Conservation (phyloP, 2,329 filamentous ascomycete genomes). For the Penicillium janthinellum region DNA sequence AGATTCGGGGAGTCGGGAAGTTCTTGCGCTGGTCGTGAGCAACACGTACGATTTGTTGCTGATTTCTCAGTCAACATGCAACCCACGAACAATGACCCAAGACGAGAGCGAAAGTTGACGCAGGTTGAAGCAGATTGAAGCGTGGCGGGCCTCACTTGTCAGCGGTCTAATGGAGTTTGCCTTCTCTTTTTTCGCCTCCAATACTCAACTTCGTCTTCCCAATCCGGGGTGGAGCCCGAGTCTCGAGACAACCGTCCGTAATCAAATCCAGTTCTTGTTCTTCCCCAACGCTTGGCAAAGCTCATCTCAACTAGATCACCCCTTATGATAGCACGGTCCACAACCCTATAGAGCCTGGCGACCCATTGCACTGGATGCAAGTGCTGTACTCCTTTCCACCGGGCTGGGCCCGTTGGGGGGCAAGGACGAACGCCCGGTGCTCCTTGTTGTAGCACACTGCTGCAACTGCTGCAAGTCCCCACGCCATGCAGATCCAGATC, state of each 20-base stretch:
- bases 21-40: background rate
- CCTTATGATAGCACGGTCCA: background rate
- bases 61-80: background rate
- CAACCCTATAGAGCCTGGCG: too few relatives aligned
- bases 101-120: background rate
- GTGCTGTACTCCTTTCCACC: background rate
- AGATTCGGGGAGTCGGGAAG: background rate
- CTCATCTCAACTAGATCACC: background rate
- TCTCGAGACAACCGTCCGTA: background rate
- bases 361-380: background rate
- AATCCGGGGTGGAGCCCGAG: background rate
- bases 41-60: background rate
- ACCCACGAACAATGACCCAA: background rate
- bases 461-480: conserved; percentile 1
- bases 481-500: conserved; percentile 1
- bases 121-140: background rate
- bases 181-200: background rate
- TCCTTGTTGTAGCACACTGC: background rate
- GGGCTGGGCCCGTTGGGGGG: conserved; percentile 4
- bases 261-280: background rate
- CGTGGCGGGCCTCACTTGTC: background rate
- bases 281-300: background rate
- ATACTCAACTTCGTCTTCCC: too few relatives aligned
- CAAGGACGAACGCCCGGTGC: background rate
- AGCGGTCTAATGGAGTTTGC: background rate